Conservation (phyloP, 257 asterid genomes). For the Phtheirospermum japonicum region DNA sequence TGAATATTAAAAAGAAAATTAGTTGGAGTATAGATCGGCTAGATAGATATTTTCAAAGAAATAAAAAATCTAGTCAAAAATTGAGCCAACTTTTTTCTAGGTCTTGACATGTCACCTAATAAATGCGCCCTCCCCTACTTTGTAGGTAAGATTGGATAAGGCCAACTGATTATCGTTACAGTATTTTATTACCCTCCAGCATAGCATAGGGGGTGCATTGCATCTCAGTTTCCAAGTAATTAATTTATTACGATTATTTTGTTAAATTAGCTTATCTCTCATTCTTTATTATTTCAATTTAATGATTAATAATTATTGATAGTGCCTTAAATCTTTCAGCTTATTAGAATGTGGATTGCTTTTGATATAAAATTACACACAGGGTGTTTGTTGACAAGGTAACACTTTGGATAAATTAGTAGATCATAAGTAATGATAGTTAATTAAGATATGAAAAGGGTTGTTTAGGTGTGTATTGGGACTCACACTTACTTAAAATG, state of each 20-base stretch:
- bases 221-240: background rate
- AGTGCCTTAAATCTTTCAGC: background rate
- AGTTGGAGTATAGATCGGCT: too few species aligned
- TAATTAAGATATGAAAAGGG: background rate
- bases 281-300: background rate
- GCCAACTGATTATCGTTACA: background rate
- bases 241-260: background rate
- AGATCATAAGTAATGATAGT: background rate
- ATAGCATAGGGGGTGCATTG: constrained; percentile 2
- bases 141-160: background rate
- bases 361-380: too few species aligned
- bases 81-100: too few species aligned
- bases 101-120: background rate
- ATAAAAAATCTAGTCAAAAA: too few species aligned
- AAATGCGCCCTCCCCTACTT: too few species aligned
- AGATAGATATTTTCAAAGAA: too few species aligned
- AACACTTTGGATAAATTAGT: constrained; percentile 2
- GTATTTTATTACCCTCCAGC: background rate
- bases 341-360: background rate
- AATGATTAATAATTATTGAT: background rate
- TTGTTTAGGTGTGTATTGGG: constrained; percentile 10
- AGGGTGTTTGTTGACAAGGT: too few species aligned
- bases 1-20: too few species aligned
- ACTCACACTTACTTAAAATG: too few species aligned
- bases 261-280: background rate